Evolutionary conservation across 805 yeast species (phyloP).

Genomic region (Ogataea minuta): DNA sequence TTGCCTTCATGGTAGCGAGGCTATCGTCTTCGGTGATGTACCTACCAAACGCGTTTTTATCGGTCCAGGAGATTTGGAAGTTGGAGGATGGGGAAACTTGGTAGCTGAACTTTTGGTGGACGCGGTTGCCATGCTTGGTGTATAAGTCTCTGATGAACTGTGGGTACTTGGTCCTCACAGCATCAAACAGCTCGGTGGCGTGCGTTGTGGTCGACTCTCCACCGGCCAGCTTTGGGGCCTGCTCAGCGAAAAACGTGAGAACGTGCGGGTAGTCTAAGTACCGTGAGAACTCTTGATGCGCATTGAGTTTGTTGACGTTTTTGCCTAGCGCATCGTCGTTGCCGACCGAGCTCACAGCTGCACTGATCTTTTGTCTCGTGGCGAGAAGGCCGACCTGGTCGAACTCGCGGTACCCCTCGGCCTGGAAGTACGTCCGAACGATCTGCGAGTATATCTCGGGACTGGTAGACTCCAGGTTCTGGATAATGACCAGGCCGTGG

Average conservation of each 20-base stretch:
- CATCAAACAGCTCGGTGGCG: conserved; percentile 25
- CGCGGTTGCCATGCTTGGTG: conserved; percentile 15
- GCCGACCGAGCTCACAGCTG: conserved; percentile 18
- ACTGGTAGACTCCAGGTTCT: conserved; percentile 7
- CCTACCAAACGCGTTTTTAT: conserved; percentile 14
- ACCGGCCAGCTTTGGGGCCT: conserved; percentile 14
- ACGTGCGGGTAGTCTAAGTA: conserved; percentile 23
- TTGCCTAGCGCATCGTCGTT: conserved; percentile 15
- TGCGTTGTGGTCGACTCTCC: conserved; percentile 27
- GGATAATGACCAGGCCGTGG: conserved; percentile 15
- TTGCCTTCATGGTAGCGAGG: conserved; percentile 8
- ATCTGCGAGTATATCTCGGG: conserved; percentile 14
- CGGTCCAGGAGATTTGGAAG: conserved; percentile 15
- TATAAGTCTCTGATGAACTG: conserved; percentile 21
- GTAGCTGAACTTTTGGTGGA: conserved; percentile 11
- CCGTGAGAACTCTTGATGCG: conserved; percentile 29
- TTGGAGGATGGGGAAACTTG: conserved; percentile 7
- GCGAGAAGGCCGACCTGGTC: conserved; percentile 22
- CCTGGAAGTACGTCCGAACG: conserved; percentile 9
- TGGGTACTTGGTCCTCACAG: conserved; percentile 22
- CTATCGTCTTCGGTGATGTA: conserved; percentile 9
- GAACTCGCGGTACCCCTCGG: conserved; percentile 11
- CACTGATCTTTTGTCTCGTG: conserved; percentile 12
- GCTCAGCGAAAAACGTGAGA: conserved; percentile 25
- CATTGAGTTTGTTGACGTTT: conserved; percentile 17